A percentile compares a stretch with the other conserved stretches of the same genome.
Evolutionary conservation across 2,329 filamentous ascomycete genomes (phyloP).

Genomic region (Colletotrichum sp.): DNA sequence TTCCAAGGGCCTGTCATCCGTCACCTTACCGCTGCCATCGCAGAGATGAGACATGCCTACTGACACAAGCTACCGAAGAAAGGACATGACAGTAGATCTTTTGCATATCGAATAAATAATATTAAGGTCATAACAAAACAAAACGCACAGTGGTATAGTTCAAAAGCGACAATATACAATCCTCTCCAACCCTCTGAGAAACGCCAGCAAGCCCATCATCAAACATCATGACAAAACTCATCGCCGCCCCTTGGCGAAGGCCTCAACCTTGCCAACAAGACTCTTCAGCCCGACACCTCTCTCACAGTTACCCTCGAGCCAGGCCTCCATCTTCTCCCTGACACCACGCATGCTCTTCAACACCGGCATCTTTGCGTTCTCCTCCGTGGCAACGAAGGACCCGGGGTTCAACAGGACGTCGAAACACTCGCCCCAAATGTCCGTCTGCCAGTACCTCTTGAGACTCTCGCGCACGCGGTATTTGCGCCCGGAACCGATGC

Average conservation of each 20-base stretch:
- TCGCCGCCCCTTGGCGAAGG: slow-evolving; percentile 41
- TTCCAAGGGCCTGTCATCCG: background rate
- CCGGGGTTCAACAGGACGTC: slow-evolving; percentile 85
- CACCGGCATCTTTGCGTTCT: slow-evolving; percentile 73
- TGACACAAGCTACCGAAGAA: too few species aligned
- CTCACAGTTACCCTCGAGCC: slow-evolving; percentile 83
- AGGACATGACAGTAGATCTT: too few species aligned
- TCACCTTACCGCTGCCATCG: too few species aligned
- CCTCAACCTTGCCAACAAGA: slow-evolving; percentile 69
- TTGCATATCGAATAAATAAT: background rate
- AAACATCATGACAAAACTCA: slow-evolving; percentile 18
- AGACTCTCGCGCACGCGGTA: slow-evolving; percentile 84
- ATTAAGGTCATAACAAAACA: background rate
- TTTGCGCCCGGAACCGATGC: slow-evolving; percentile 65
- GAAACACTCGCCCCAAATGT: slow-evolving; percentile 86
- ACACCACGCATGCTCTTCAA: slow-evolving; percentile 70
- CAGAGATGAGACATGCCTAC: too few species aligned
- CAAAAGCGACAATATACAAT: background rate
- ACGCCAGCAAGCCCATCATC: slow-evolving; percentile 7
- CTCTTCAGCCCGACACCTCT: slow-evolving; percentile 77
- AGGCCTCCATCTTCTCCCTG: slow-evolving; percentile 82
- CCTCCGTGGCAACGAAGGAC: slow-evolving; percentile 68
- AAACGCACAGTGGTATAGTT: slow-evolving; percentile 18
- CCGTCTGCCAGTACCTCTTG: slow-evolving; percentile 96
- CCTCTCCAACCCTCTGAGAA: background rate